Base-by-base conservation (phyloP, 2,329 filamentous ascomycete species). In the Penicillium thymicola region DNA sequence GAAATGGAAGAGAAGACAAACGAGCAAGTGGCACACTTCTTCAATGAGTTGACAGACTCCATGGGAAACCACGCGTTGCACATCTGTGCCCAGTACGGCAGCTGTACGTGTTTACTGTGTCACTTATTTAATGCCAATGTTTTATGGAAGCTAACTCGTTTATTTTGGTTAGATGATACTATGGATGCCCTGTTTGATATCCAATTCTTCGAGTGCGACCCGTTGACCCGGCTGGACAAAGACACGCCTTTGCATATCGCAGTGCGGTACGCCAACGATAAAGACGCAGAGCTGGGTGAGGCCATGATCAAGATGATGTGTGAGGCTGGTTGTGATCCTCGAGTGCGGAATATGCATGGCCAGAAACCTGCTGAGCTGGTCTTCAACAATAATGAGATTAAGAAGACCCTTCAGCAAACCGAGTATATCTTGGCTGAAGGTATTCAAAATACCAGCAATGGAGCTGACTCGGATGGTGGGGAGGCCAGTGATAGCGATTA, bases 41-140 rank as follows among this genome's bases (percentile, higher is more conserved):
- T 99, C 72, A 99, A 99, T 80, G 83, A 85, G 46, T 90, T 92
- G 49, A 89, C 85, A 44, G 92, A 94, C 67, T 86, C 92, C 11
- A 82, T 97, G 77, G 94, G 94, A 50, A 92, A 93, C 76, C 85
- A 93, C 71, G 85, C 92, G 32, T 86, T 97, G 72, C 94, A 97
- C 76, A 85, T 97, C 66, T 94, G 92, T 48, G 93, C 93, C 32
- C 82, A 85, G 30, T 87, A 86, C 63, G 94, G 94, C 66, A 90
- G 92, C 77, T 96, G 90, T 93, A 79, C 66, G 87, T 81, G n/a
- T 21, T 38, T 48, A 40, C 11, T 28, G 49, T 49, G 55, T 48
- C 28, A 49, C 16, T 34, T 32, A 11, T 13, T 25, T 5, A 21
- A 16, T 43, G 14, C 18, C 18, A 14, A 36, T 36, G 11, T 13